A percentile compares a stretch with the other conserved stretches of the same genome.
These are phyloP conservation scores for Pestalotiopsis fici DNA, from an alignment of 2,329 filamentous ascomycete species.

Conservation along the genomic window DNA sequence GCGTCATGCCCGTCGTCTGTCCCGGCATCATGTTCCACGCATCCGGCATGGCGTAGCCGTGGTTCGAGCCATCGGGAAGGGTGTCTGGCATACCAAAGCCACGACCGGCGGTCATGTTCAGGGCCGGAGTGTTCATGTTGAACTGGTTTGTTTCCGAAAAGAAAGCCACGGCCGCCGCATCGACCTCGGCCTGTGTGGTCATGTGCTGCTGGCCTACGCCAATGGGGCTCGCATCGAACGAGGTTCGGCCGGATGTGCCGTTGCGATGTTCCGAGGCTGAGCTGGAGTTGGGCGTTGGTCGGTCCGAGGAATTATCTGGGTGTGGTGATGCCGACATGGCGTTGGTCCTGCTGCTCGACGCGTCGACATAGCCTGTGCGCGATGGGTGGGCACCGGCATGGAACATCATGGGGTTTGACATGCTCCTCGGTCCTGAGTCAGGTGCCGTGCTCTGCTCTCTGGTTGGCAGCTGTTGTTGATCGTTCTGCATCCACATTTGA, in stretches of 20 bases:
- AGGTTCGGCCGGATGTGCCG: conserved; percentile 33
- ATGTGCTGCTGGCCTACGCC: conserved; percentile 41
- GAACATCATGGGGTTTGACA: conserved; percentile 16
- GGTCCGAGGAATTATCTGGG: conserved; percentile 47
- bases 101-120: conserved; percentile 34
- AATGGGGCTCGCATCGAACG: conserved; percentile 55
- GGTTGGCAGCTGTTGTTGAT: conserved; percentile 37
- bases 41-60: conserved; percentile 42
- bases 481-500: conserved; percentile 36
- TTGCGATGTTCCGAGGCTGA: conserved; percentile 44
- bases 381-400: neutral
- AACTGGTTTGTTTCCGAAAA: conserved; percentile 42
- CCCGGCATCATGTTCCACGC: conserved; percentile 45
- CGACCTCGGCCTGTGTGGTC: conserved; percentile 36
- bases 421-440: conserved; percentile 11
- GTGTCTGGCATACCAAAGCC: conserved; percentile 36
- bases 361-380: conserved; percentile 37
- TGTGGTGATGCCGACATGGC: conserved; percentile 52
- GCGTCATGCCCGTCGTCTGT: conserved; percentile 48
- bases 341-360: conserved; percentile 44
- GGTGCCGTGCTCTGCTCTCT: conserved; percentile 22
- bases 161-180: conserved; percentile 36
- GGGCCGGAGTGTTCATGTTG: conserved; percentile 25
- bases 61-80: conserved; percentile 35
- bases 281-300: conserved; percentile 63